Evolutionary conservation across 2,329 filamentous ascomycete genomes (phyloP), one percentile per base, ranked within the genome.

Genomic region (Alternaria sp.): DNA sequence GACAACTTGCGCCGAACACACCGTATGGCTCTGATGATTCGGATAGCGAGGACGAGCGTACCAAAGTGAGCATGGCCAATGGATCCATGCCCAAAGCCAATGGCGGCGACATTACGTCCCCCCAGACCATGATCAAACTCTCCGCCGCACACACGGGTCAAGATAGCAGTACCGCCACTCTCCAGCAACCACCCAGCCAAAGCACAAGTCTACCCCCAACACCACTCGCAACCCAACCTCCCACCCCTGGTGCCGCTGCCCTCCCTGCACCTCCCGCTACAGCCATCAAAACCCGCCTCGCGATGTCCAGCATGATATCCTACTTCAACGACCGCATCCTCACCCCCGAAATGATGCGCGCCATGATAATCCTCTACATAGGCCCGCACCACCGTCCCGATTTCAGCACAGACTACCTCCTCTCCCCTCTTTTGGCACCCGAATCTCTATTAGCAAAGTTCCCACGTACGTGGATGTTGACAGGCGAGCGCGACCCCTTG

Each of bases 301-400:
- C 95, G 15, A 97, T 95, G 77, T 94, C 93, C 0, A 95, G 91
- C n/a, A 97, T 97, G 89, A 96, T 99, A 37, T 97, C 95, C 0
- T 98, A 98, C 81, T 97, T 97, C 80, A 96, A 97, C 78, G 96
- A 99, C 79, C 91, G 96, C 26, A 92, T 99, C 26, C 86, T 99
- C 14, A 95, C 93, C 0, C 95, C 96, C 0, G 96, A 99, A 80
- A 97, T 98, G 93, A 97, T 98, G 91, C 92, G 96, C 30, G 93
- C 94, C 67, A 98, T 99, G 94, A 97, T 99, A 69, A 97, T 99
- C 69, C 85, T 99, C 5, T 99, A 99, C 78, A 92, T 99, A 59
- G 96, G 96, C 1, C 94, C 94, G 0, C 92, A 97, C 77, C 93
- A 96, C 78, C 90, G 94, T 1, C 96, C 96, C 0, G 94, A 98